Percentiles rank a stretch among this genome's conserved stretches.
Evolutionary conservation across 2,329 filamentous ascomycete species (phyloP).

Genomic region (Camillea tinctor): DNA sequence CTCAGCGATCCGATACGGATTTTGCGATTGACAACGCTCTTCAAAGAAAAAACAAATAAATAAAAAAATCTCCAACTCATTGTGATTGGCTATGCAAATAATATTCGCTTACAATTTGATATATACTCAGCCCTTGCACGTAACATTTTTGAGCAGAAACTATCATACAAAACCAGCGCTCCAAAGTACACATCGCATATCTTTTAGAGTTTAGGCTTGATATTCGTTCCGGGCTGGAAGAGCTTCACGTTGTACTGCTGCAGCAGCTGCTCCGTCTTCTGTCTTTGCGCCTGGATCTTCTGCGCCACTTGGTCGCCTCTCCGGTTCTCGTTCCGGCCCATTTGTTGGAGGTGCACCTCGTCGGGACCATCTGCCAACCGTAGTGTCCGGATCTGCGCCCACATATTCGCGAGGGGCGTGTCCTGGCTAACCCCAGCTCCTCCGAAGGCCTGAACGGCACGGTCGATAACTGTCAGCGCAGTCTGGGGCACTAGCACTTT

Average conservation of each 20-base stretch:
- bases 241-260: slow-evolving; percentile 51
- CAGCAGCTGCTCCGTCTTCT: slow-evolving; percentile 65
- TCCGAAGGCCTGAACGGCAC: slow-evolving; percentile 89
- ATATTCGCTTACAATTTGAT: not conserved
- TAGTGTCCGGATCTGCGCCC: slow-evolving; percentile 77
- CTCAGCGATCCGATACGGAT: no score
- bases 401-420: slow-evolving; percentile 84
- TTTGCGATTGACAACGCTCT: no score
- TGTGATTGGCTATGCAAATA: not conserved
- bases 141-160: not conserved
- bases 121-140: not conserved
- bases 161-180: not conserved
- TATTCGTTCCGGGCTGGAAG: slow-evolving; percentile 51
- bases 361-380: slow-evolving; percentile 91
- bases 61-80: no score
- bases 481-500: slow-evolving; percentile 88
- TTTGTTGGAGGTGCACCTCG: slow-evolving; percentile 85
- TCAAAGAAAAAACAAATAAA: no score
- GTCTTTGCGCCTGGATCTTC: slow-evolving; percentile 63
- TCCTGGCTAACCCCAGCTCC: slow-evolving; percentile 91
- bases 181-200: not conserved
- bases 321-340: slow-evolving; percentile 79
- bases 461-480: slow-evolving; percentile 84
- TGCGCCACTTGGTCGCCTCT: slow-evolving; percentile 59
- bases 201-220: slow-evolving; percentile 47